Conservation (phyloP, 345 rosid species). For the Aurinia saxatilis region DNA sequence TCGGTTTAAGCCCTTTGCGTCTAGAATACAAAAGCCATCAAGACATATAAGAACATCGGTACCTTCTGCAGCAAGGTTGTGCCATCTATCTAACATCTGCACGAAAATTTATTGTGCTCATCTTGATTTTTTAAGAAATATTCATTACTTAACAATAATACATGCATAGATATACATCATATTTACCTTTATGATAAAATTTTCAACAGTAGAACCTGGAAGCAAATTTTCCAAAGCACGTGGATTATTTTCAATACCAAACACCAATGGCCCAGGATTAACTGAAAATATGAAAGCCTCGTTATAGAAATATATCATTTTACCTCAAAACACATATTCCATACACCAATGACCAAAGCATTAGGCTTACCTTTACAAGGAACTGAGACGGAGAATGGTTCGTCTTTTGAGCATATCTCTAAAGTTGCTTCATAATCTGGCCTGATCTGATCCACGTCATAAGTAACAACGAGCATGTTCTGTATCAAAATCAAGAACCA, state of each 20-base stretch:
- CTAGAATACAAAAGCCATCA: slow-evolving; percentile 39
- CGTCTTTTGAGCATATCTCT: slow-evolving; percentile 28
- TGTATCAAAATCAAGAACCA: no score
- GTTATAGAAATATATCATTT: not conserved
- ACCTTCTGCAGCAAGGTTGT: slow-evolving; percentile 45
- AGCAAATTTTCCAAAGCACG: slow-evolving; percentile 24
- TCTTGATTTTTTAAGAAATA: not conserved
- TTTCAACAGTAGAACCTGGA: slow-evolving; percentile 36
- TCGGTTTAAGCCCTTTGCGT: slow-evolving; percentile 21
- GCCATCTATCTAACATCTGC: slow-evolving; percentile 51
- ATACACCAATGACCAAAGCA: not conserved
- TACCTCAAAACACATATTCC: not conserved
- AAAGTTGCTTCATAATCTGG: slow-evolving; percentile 41
- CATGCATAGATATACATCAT: not conserved
- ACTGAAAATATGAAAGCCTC: slow-evolving; percentile 27
- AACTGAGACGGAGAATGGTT: slow-evolving; percentile 28
- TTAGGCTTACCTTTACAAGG: slow-evolving; percentile 42
- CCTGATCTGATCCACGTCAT: slow-evolving; percentile 32
- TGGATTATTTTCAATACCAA: slow-evolving; percentile 16
- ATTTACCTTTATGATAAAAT: slow-evolving; percentile 47
- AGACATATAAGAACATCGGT: slow-evolving; percentile 30
- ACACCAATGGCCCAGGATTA: slow-evolving; percentile 39
- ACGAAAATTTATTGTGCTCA: not conserved
- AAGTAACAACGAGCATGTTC: slow-evolving; percentile 36
- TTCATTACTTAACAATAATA: not conserved